Evolutionary conservation across 768 basidiomycete species (phyloP), one percentile per base, ranked within the genome.

Genomic region (Lyophyllum decastes): DNA sequence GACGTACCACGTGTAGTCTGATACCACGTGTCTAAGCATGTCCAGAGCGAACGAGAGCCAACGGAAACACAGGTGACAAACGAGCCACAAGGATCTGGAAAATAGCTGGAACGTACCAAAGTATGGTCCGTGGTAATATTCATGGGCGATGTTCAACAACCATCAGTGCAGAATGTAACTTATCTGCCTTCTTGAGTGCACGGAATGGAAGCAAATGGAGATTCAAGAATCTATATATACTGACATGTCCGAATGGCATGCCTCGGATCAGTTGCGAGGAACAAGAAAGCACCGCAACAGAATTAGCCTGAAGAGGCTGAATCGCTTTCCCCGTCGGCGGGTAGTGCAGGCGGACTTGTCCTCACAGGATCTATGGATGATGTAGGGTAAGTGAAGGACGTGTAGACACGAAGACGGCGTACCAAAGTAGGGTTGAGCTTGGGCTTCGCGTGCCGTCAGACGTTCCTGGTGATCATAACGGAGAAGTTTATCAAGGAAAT

Each of bases 401-500:
- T 61, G 54, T 55, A 60, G 24, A 55, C 41, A 52, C 60, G 26
- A 44, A 47, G 53, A 62, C 53, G 21, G 64, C 77, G 58, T 65
- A 92, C 92, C 90, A 68, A 98, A 98, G 76, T 97, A 98, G n/a
- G 89, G 81, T 66, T 97, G 95, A 17, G 79, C 80, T 70, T 96
- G 94, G 6, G 94, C 93, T 72, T 98, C 96, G 61, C 87, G 86
- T 51, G 96, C 96, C 7, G 96, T 98, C 57, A 98, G 79, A 53
- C 96, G 87, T 70, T 96, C 95, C 77, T 97, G 95, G 69, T 98
- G 96, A 70, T 98, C 96, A 72, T 98, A 98, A 52, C 94, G 88
- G 69, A 97, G 82, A 34, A 98, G 82, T 75, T 95, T 95, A 76
- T 98, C 96, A 59, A 98, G 76, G 68, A 98, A 88, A 77, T 97